Evolutionary conservation across 2,329 filamentous ascomycete genomes (phyloP).

Genomic region (Diaporthe velutina): DNA sequence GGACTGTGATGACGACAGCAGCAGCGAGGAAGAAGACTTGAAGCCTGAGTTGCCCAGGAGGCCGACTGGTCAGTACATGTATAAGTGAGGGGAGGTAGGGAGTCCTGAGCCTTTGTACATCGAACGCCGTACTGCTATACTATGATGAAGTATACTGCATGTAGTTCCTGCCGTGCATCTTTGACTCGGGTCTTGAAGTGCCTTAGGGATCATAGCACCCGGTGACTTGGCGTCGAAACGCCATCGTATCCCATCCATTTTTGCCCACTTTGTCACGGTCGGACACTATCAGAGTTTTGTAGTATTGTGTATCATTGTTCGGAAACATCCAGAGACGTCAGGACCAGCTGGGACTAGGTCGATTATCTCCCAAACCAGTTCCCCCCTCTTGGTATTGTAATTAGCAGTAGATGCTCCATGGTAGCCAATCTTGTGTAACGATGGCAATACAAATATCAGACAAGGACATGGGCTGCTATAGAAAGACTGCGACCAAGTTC

Average conservation of each 20-base stretch:
- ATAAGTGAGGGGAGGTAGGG: background rate
- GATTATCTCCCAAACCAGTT: too few relatives aligned
- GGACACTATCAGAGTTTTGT: background rate
- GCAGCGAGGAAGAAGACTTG: background rate
- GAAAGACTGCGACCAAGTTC: too few relatives aligned
- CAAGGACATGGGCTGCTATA: too few relatives aligned
- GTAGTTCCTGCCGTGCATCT: background rate
- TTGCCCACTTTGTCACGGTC: background rate
- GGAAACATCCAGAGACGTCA: too few relatives aligned
- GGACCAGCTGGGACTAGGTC: too few relatives aligned
- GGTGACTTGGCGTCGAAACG: background rate
- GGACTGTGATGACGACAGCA: background rate
- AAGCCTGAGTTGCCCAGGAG: conserved; percentile 6
- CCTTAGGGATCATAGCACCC: background rate
- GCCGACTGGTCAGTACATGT: background rate
- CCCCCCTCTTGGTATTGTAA: too few relatives aligned
- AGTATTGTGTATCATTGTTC: background rate
- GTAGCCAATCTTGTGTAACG: too few relatives aligned
- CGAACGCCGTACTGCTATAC: background rate
- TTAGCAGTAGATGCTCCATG: too few relatives aligned
- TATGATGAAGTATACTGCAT: background rate
- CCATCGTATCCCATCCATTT: background rate
- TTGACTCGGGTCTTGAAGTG: background rate
- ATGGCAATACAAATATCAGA: too few relatives aligned
- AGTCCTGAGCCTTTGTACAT: accelerated